Evolutionary conservation across 2,329 filamentous ascomycete species (phyloP), one percentile per base, ranked within the genome.

Genomic region (Triangularia setosa): DNA sequence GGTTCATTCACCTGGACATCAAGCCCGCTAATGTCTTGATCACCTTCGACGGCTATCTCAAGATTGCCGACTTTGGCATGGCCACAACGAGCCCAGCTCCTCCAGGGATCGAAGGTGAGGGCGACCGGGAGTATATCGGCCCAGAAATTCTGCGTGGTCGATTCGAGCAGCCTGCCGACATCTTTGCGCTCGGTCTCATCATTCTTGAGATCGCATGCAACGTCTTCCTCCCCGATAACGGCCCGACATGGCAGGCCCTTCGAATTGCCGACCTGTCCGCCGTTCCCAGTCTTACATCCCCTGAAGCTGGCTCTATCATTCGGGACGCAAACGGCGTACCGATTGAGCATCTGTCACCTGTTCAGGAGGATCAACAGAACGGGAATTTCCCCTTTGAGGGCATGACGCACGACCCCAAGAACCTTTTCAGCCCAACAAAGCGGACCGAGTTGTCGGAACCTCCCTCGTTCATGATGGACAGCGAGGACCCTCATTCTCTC

Each of bases 181-280:
- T 99, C 59, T 99, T 97, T 76, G 92, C 95, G 11, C 86, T 99
- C 28, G 95, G 95, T 60, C 86, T 98, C 71, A 96, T 98, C 76
- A 91, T 97, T 75, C 87, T 97, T 58, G 95, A 99, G 79, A 95
- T 93, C 72, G 94, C 93, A 25, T 93, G 91, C 68, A 99, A 99
- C 73, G 93, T 97, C 59, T 89, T 92, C 67, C 88, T 99, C 27
- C 95, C 95, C 0, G 93, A 97, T 73, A 97, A 98, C 69, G 95
- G 95, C 55, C 85, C 88, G 16, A 91, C 90, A 16, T 99, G 95
- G 95, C 88, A 94, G 72, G 92, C 92, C 57, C 84, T 99, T 56
- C 88, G 95, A 58, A 91, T 90, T 63, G 94, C 93, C 35, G 93
- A 98, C 74, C 88, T 97, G 74, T 92, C 90, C 64, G 91, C 94